Evolutionary conservation across 495 filamentous ascomycete genomes (phyloP), one percentile per base, ranked within the genome.

Genomic region (Xylaria curta): DNA sequence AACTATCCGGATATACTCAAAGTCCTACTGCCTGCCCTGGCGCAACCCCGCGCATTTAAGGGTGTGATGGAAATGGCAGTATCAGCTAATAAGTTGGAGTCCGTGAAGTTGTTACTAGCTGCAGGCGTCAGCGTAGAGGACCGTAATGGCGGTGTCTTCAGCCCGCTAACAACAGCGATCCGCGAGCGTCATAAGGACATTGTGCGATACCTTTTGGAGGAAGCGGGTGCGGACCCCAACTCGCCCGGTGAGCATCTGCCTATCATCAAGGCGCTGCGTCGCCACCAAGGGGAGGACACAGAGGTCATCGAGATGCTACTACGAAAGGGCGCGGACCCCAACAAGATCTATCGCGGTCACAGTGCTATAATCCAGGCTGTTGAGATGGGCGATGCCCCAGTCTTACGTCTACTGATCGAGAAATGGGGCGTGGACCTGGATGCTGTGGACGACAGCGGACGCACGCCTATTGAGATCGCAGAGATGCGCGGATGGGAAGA

Each of bases 41-140:
- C 81, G 0, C 80, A 85, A 38, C 81, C 85, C 1, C 80, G 80
- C 24, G 82, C 84, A 9, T 85, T 84, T 71, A 85, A 85, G 74
- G 87, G 87, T 5, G 83, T 88, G 15, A 82, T 89, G 76, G 87
- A 89, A 70, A 84, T 85, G 80, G 86, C 87, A 26, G 87, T 88
- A 10, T 81, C 80, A 2, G 84, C 85, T 10, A 83, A 87, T 76
- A 78, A 82, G 63, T 68, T 82, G 9, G 82, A 84, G 33, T 79
- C 78, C 67, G 78, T 87, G 56, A 83, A 82, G 72, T 60, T 85
- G 42, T 81, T 87, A 10, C 77, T 87, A n/a, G 78, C 76, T 26
- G 84, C 83, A 1, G 85, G 85, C 31, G 82, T 86, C 17, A 81
- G 78, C 46, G 85, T 87, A 36, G 87, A 89, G 71, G 86, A 87